Conservation (phyloP, 2,329 filamentous ascomycete species). For the Colletotrichum shisoi region DNA sequence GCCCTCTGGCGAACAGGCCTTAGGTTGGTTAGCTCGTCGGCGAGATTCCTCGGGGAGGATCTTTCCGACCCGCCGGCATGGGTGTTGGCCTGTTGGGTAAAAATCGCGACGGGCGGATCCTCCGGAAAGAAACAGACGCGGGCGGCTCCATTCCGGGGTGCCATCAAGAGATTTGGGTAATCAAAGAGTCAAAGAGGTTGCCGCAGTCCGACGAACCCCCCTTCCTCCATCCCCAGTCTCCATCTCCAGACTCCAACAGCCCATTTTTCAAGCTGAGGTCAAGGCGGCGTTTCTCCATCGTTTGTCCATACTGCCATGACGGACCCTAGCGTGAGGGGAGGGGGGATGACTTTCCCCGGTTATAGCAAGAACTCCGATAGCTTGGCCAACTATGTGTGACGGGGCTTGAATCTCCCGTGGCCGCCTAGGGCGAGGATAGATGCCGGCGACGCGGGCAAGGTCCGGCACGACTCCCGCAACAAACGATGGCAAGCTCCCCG, state of each 20-base stretch:
- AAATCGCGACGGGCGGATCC: conserved; percentile 4
- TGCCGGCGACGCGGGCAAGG: not conserved
- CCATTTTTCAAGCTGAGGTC: conserved; percentile 37
- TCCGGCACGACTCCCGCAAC: not conserved
- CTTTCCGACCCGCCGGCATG: conserved; percentile 11
- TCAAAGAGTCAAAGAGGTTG: not conserved
- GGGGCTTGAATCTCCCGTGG: not conserved
- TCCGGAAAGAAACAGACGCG: conserved; percentile 3
- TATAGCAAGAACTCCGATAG: not conserved
- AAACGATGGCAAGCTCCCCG: not conserved
- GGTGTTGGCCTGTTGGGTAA: not conserved
- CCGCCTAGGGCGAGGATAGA: not conserved
- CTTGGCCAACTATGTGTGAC: not conserved
- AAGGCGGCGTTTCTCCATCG: conserved; percentile 31
- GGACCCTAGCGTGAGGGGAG: not conserved
- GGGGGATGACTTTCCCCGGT: not conserved
- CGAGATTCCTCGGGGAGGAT: conserved; percentile 2
- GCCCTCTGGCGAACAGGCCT: not conserved
- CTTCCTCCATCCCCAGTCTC: not conserved
- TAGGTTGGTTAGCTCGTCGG: conserved; percentile 5
- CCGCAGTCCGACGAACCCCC: too few species aligned
- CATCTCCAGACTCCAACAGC: conserved; percentile 20
- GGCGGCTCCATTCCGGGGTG: not conserved
- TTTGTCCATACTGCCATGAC: conserved; percentile 5
- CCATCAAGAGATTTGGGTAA: not conserved